Evolutionary conservation across 2,329 filamentous ascomycete genomes (phyloP), one percentile per base, ranked within the genome.

Genomic region (Nemania abortiva): DNA sequence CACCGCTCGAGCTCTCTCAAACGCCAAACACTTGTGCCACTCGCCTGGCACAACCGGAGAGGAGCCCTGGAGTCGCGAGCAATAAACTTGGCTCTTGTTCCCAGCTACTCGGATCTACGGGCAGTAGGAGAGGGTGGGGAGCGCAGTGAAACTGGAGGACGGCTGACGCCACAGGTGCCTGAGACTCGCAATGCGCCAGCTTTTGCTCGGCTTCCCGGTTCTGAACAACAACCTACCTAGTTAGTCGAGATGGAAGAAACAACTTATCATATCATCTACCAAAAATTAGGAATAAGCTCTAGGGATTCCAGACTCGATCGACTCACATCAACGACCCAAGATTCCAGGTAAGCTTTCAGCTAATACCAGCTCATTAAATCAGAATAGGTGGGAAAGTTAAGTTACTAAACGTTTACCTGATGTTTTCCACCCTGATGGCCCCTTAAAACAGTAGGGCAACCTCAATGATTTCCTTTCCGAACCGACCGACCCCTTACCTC

Each of bases 101-200:
- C 53, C 56, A 61, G 56, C 50, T 61, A 9, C 42, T 65, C 62
- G 42, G 63, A 65, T 47, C 50, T 57, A 31, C 27, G 31, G 22
- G 5, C 47, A 45, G 54, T 34, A n/a, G 55, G 27, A 54, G 45
- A 49, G 10, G 39, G 55, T 34, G 31, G 45, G 64, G 18, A 47
- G 57, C 42, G n/a, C 31, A 39, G 20, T 61, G 57, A 61, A 66
- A 66, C 64, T 66, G 37, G 29, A 49, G 54, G 20, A 59, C 55
- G 49, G 63, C 31, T 54, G 63, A 60, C 27, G 47, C 57, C 52
- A 45, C 24, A 59, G 18, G 24, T n/a, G 54, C 47, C 54, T 69
- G 63, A 69, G 63, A 66, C 67, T 55, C 27, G 31, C 54, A 60
- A 50, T 63, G 67, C 42, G 24, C 42, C 67, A 66, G 53, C 66